A percentile compares a stretch with the other conserved stretches of the same genome.
Conservation (phyloP, 208 protist species). For the Phytomonas francai region DNA sequence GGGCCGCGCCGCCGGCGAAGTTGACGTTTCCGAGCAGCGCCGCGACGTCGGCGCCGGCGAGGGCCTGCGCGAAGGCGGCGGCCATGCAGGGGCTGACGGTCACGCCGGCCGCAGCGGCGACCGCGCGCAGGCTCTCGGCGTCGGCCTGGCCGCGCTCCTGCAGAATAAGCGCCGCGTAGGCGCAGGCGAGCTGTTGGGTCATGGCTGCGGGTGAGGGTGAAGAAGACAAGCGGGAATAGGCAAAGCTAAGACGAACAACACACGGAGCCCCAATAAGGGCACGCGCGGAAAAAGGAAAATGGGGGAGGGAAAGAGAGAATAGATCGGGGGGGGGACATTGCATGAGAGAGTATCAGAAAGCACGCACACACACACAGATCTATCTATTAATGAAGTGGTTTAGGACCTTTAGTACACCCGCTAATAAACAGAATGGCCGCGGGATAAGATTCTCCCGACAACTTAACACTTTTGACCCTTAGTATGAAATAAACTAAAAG, state of each 20-base stretch:
- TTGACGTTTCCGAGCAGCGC: conserved; percentile 61
- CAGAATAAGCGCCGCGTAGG: conserved; percentile 92
- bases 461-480: too few relatives aligned
- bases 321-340: neutral
- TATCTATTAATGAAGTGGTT: too few relatives aligned
- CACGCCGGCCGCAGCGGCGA: conserved; percentile 74
- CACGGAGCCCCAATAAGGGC: neutral
- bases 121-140: conserved; percentile 39
- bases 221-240: neutral
- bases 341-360: neutral
- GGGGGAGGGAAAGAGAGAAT: conserved; percentile 1
- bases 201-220: neutral
- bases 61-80: conserved; percentile 46
- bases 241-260: neutral
- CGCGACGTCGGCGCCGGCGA: conserved; percentile 48
- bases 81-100: conserved; percentile 73
- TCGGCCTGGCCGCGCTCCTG: conserved; percentile 86
- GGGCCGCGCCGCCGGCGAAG: conserved; percentile 47
- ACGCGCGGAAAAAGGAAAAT: conserved; percentile 1
- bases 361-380: too few relatives aligned
- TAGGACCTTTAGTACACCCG: too few relatives aligned
- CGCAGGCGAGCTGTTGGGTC: conserved; percentile 89
- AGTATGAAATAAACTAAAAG: too few relatives aligned
- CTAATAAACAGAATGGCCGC: too few relatives aligned
- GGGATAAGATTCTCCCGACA: too few relatives aligned